Percentiles rank a stretch among this genome's conserved stretches.
Evolutionary conservation across 1,139 yeast genomes (phyloP).

Genomic region (Candida sp.): DNA sequence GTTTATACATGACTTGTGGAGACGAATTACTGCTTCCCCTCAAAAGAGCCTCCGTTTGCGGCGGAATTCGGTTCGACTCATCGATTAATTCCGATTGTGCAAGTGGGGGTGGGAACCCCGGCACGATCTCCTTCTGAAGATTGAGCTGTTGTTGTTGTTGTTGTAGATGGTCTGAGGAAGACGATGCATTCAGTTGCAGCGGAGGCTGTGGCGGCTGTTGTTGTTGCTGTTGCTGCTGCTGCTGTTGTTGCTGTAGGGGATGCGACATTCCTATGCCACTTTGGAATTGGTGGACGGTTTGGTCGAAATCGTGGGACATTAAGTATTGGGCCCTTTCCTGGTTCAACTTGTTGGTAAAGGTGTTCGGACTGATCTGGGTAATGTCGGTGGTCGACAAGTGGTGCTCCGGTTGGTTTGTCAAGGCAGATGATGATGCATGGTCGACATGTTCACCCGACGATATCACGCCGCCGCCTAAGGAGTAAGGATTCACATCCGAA

Average conservation of each 20-base stretch:
- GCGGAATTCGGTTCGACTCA: neutral
- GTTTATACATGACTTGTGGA: constrained; percentile 2
- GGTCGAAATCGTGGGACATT: constrained; percentile 7
- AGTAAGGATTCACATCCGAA: constrained; percentile 7
- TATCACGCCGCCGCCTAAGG: constrained; percentile 1
- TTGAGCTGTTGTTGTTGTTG: neutral
- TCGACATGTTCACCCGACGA: neutral
- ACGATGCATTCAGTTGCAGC: neutral
- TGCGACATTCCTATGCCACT: constrained; percentile 1
- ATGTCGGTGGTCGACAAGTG: neutral
- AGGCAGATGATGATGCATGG: neutral
- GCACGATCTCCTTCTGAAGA: neutral
- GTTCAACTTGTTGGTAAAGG: constrained; percentile 6
- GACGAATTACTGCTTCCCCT: neutral
- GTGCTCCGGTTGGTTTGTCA: neutral
- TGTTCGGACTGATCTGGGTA: constrained; percentile 6
- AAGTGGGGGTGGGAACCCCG: constrained; percentile 1
- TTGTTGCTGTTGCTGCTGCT: constrained; percentile 4
- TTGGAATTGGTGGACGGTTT: constrained; percentile 6
- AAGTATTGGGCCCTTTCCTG: constrained; percentile 8
- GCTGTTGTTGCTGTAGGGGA: constrained; percentile 4
- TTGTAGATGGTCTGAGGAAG: neutral
- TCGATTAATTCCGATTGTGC: constrained; percentile 3
- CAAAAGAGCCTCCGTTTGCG: neutral
- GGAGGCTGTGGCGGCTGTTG: neutral